Percentiles rank a stretch among this genome's conserved stretches.
Conservation (phyloP, 164 flowering plant genomes). For the Magnolia kwangsiensis region DNA sequence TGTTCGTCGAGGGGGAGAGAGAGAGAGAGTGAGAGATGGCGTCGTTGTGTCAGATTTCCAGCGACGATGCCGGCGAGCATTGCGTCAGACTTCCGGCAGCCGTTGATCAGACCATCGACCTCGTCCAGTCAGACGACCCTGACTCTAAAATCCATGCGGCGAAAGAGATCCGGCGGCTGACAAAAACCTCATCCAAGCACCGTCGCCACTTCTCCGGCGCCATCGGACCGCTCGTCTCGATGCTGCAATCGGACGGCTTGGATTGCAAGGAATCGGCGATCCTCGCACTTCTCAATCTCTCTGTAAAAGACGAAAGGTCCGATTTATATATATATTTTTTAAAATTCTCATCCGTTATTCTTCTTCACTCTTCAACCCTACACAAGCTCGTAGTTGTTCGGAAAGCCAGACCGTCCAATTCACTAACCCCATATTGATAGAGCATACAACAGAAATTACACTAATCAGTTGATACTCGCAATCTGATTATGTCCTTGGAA, state of each 20-base stretch:
- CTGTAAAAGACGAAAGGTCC: conserved; percentile 77
- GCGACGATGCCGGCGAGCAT: background rate
- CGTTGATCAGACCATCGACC: conserved; percentile 37
- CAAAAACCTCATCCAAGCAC: conserved; percentile 67
- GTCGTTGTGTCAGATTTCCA: conserved; percentile 15
- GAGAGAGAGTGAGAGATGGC: conserved; percentile 12
- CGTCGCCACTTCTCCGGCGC: conserved; percentile 68
- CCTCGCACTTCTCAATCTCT: conserved; percentile 76
- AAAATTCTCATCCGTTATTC: background rate
- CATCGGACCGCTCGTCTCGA: conserved; percentile 57
- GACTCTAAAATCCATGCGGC: conserved; percentile 60
- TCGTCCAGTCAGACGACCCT: conserved; percentile 47
- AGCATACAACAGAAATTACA: background rate
- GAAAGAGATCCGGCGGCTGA: conserved; percentile 73
- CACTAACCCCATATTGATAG: background rate
- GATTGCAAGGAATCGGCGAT: conserved; percentile 61
- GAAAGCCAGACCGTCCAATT: background rate
- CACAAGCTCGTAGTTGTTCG: background rate
- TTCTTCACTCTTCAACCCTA: background rate
- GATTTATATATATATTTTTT: background rate
- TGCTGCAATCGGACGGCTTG: conserved; percentile 47
- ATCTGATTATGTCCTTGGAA: background rate
- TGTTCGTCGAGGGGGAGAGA: background rate
- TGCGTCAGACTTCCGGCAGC: conserved; percentile 12
- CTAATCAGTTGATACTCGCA: background rate